Percentiles rank a stretch among this genome's conserved stretches.
These are phyloP conservation scores for Cladosporium sp. DNA, from an alignment of 2,329 filamentous ascomycete genomes.

Conservation along the genomic window DNA sequence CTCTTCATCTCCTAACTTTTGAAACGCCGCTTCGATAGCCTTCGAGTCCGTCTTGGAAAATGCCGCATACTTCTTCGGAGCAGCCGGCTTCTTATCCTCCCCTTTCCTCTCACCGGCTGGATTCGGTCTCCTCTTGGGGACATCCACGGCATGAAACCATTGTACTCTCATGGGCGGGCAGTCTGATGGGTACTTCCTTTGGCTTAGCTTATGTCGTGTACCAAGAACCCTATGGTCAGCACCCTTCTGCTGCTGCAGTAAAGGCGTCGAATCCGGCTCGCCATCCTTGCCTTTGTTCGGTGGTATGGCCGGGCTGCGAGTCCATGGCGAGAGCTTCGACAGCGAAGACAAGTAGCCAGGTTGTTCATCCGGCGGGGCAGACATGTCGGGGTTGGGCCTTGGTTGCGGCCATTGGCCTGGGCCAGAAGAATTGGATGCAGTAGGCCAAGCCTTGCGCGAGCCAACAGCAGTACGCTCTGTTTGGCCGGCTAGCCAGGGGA, in stretches of 20 bases:
- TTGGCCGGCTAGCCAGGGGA: constrained; percentile 21
- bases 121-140: constrained; percentile 82
- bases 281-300: constrained; percentile 30
- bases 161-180: constrained; percentile 75
- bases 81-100: constrained; percentile 58
- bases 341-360: constrained; percentile 35
- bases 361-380: constrained; percentile 36
- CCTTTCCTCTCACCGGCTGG: constrained; percentile 37
- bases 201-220: constrained; percentile 52
- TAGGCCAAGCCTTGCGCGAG: background rate
- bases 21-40: constrained; percentile 76
- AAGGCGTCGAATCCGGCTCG: constrained; percentile 26
- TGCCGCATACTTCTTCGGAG: constrained; percentile 79
- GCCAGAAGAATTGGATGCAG: background rate
- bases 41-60: constrained; percentile 78
- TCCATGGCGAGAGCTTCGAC: constrained; percentile 47
- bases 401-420: constrained; percentile 26
- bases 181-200: constrained; percentile 72
- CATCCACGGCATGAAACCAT: constrained; percentile 95
- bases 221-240: constrained; percentile 53
- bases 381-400: constrained; percentile 32
- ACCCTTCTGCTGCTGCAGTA: constrained; percentile 44
- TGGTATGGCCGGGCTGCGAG: constrained; percentile 39
- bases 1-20: constrained; percentile 67
- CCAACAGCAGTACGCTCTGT: background rate